These are phyloP conservation scores for Trichosporon coremiiforme DNA, from an alignment of 1,284 basidiomycete species.

Conservation along the genomic window DNA sequence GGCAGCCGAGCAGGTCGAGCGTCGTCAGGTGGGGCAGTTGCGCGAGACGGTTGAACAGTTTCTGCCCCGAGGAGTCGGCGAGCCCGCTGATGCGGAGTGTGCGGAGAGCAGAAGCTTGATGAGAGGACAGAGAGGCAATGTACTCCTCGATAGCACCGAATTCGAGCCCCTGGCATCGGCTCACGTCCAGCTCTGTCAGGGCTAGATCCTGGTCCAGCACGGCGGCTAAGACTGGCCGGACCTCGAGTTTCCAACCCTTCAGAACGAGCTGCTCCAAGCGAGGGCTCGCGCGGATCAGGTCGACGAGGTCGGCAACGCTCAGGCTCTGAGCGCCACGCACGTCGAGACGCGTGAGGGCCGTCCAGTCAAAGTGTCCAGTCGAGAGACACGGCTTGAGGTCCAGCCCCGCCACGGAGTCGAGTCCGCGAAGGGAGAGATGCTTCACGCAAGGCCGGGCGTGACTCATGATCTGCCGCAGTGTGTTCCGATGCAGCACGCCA, in stretches of 20 bases:
- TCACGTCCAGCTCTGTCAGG: constrained; percentile 70
- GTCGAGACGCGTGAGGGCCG: constrained; percentile 61
- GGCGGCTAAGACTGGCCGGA: neutral
- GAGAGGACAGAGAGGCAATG: constrained; percentile 46
- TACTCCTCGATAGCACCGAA: constrained; percentile 62
- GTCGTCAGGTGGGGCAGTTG: constrained; percentile 72
- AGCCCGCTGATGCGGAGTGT: constrained; percentile 67
- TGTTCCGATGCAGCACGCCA: constrained; percentile 49
- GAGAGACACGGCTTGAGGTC: constrained; percentile 11
- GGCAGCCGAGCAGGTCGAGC: constrained; percentile 75
- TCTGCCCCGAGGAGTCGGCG: constrained; percentile 59
- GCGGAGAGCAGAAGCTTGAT: constrained; percentile 29
- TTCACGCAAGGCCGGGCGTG: constrained; percentile 67
- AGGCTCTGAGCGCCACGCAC: constrained; percentile 72
- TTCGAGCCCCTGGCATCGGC: constrained; percentile 70
- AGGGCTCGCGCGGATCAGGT: constrained; percentile 70
- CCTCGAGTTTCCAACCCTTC: constrained; percentile 67
- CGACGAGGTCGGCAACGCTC: constrained; percentile 67
- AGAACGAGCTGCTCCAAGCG: constrained; percentile 65
- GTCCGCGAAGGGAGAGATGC: constrained; percentile 68
- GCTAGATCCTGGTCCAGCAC: constrained; percentile 5
- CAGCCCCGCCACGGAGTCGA: constrained; percentile 61
- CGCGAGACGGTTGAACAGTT: constrained; percentile 63
- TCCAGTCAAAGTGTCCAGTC: constrained; percentile 23
- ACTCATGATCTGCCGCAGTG: constrained; percentile 38